Percentiles rank a stretch among this genome's conserved stretches.
Evolutionary conservation across 202 grass and related monocot genomes (phyloP).

Genomic region (Musa balbisiana): DNA sequence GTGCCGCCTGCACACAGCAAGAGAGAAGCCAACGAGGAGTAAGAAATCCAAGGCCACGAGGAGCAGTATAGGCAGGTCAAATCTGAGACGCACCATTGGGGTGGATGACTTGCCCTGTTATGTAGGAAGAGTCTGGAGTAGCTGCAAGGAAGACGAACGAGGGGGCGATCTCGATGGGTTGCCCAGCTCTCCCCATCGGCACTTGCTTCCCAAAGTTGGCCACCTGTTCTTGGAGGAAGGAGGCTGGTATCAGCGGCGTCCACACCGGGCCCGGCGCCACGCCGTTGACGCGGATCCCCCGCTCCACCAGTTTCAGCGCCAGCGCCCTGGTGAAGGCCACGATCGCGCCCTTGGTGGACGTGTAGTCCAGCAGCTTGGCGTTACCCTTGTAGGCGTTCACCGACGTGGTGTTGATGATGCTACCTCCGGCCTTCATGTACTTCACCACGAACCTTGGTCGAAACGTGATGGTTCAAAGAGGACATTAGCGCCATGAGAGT

Average conservation of each 20-base stretch:
- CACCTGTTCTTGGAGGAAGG: slow-evolving; percentile 46
- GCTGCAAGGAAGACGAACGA: slow-evolving; percentile 73
- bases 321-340: slow-evolving; percentile 67
- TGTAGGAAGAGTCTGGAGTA: slow-evolving; percentile 57
- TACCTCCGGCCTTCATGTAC: slow-evolving; percentile 26
- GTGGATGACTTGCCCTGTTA: slow-evolving; percentile 72
- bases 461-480: not conserved
- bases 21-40: too few relatives aligned
- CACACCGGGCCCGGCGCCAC: slow-evolving; percentile 75
- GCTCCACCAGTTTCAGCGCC: slow-evolving; percentile 49
- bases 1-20: too few relatives aligned
- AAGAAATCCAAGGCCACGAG: too few relatives aligned
- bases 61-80: too few relatives aligned
- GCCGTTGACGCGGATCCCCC: slow-evolving; percentile 62
- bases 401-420: slow-evolving; percentile 80
- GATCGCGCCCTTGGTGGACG: slow-evolving; percentile 74
- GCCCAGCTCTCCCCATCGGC: slow-evolving; percentile 59
- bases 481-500: too few relatives aligned
- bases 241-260: slow-evolving; percentile 86
- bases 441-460: slow-evolving; percentile 27
- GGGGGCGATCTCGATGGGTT: slow-evolving; percentile 64
- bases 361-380: slow-evolving; percentile 67
- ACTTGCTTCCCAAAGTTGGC: slow-evolving; percentile 44
- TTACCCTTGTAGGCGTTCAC: slow-evolving; percentile 88
- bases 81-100: slow-evolving; percentile 44